These are phyloP conservation scores for Taxawa tesnikishii DNA, from an alignment of 2,329 filamentous ascomycete species.

Conservation along the genomic window DNA sequence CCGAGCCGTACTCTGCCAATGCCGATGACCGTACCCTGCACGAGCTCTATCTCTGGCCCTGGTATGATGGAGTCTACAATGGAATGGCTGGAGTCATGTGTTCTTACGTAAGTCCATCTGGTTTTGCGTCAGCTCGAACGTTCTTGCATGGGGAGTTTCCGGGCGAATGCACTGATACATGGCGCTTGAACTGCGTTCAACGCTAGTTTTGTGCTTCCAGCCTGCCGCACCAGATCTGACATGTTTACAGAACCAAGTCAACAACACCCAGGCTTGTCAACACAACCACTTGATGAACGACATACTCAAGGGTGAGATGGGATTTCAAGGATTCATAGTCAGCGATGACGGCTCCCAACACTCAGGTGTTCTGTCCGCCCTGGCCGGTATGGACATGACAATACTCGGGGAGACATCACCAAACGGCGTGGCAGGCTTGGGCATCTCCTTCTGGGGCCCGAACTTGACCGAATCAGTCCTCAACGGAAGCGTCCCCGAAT, in stretches of 20 bases:
- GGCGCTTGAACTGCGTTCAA: no score
- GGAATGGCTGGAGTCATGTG: constrained; percentile 20
- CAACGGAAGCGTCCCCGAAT: constrained; percentile 44
- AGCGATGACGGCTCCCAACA: constrained; percentile 46
- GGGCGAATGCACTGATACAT: no score
- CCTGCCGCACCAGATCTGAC: not conserved
- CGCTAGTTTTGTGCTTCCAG: no score
- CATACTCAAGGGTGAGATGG: constrained; percentile 56
- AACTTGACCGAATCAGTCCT: constrained; percentile 40
- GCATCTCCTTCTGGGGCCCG: constrained; percentile 8
- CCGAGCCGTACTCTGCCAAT: constrained; percentile 4
- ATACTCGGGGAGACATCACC: constrained; percentile 10
- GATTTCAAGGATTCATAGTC: constrained; percentile 35
- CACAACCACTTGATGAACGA: constrained; percentile 55
- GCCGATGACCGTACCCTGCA: constrained; percentile 16
- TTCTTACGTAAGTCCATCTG: constrained; percentile 13
- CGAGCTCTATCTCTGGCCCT: constrained; percentile 19
- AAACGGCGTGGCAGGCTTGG: not conserved
- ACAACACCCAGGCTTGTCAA: constrained; percentile 54
- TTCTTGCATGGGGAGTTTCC: no score
- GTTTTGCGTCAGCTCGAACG: no score
- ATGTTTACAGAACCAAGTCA: constrained; percentile 47
- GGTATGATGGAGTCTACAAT: constrained; percentile 15
- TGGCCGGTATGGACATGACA: constrained; percentile 49
- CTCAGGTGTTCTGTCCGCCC: constrained; percentile 42